phyloP scores from a whole-genome alignment of 805 yeast genomes.

The Pichia rugopelliculosa region DNA sequence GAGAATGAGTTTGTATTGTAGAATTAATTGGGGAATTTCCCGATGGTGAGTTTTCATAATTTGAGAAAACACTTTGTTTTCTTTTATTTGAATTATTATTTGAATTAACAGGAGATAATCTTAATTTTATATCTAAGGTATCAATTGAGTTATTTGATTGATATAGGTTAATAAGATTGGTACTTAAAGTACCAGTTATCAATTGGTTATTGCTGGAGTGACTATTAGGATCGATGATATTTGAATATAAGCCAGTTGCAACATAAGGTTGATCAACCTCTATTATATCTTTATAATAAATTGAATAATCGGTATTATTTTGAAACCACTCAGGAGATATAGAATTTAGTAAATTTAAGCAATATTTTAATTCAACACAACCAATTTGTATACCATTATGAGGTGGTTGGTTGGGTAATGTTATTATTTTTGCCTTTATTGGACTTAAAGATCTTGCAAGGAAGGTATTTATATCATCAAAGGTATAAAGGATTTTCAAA shows the following conservation, averaged over 20 bases:
- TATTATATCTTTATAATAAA: conserved; percentile 40
- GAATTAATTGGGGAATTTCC: neutral
- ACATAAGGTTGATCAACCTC: conserved; percentile 47
- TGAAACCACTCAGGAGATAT: conserved; percentile 42
- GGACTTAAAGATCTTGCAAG: conserved; percentile 33
- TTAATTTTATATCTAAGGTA: conserved; percentile 51
- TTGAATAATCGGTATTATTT: conserved; percentile 36
- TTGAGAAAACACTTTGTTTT: neutral
- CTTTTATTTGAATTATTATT: neutral
- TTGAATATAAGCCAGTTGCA: conserved; percentile 37
- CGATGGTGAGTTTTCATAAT: neutral
- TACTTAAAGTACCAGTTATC: conserved; percentile 50
- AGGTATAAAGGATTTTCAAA: conserved; percentile 34
- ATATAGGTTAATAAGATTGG: conserved; percentile 42
- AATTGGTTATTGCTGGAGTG: conserved; percentile 26
- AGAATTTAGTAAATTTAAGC: conserved; percentile 35
- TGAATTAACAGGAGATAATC: conserved; percentile 30
- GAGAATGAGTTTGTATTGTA: no score
- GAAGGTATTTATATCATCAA: conserved; percentile 36
- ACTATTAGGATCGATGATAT: conserved; percentile 19
- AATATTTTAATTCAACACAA: conserved; percentile 36
- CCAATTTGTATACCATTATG: conserved; percentile 36
- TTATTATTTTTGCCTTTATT: conserved; percentile 33
- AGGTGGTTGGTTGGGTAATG: conserved; percentile 36
- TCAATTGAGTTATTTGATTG: conserved; percentile 32